Conservation (phyloP, 139 green algal genomes). For the Coccomyxa sp. region DNA sequence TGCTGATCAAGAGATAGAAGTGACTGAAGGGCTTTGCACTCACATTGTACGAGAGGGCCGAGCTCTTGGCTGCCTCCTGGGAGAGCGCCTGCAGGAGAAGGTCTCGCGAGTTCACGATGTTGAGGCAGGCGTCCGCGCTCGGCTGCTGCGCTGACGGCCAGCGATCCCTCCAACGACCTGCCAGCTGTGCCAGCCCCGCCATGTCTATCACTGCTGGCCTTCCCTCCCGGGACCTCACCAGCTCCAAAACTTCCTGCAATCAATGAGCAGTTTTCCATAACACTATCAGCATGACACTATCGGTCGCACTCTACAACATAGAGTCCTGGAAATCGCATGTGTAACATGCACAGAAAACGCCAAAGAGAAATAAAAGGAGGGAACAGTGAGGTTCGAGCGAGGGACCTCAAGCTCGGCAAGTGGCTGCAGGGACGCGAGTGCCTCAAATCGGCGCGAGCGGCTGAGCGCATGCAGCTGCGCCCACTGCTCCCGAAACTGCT, state of each 20-base stretch:
- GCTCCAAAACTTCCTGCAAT: background rate
- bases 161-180: constrained; percentile 7
- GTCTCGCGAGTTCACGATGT: constrained; percentile 1
- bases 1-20: background rate
- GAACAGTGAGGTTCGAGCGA: background rate
- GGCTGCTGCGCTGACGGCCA: constrained; percentile 11
- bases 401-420: constrained; percentile 19
- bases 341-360: no score
- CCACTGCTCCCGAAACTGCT: constrained; percentile 12
- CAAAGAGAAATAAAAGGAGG: background rate
- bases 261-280: background rate
- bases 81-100: constrained; percentile 11
- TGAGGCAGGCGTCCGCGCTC: constrained; percentile 2
- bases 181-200: constrained; percentile 1
- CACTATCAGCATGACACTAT: background rate
- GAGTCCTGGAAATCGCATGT: no score
- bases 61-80: background rate
- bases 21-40: background rate
- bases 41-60: background rate
- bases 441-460: background rate
- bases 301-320: background rate
- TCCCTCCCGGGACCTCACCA: background rate
- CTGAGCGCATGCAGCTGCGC: constrained; percentile 7
- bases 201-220: background rate
- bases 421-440: constrained; percentile 15